Evolutionary conservation across 1,284 basidiomycete species (phyloP).

Genomic region (Pyrrhoderma noxium): DNA sequence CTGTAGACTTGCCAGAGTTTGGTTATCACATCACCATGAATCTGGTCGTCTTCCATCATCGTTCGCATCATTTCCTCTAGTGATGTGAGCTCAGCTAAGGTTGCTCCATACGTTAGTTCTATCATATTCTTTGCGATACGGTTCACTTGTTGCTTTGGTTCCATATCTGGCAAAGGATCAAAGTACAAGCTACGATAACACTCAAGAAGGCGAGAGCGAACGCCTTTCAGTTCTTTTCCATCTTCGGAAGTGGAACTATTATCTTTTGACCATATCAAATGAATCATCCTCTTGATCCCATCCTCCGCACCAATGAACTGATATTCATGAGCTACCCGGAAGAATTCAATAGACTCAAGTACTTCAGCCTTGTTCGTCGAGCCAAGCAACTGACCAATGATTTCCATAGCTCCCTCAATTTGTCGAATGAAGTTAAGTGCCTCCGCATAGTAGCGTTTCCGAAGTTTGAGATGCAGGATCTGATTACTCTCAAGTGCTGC

Average conservation of each 20-base stretch:
- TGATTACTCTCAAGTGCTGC: constrained; percentile 59
- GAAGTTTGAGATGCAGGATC: constrained; percentile 66
- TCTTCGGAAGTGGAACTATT: constrained; percentile 81
- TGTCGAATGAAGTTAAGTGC: constrained; percentile 81
- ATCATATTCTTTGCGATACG: constrained; percentile 99
- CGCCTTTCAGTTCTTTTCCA: constrained; percentile 83
- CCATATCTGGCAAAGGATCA: constrained; percentile 63
- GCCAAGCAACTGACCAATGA: constrained; percentile 73
- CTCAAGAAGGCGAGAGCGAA: constrained; percentile 83
- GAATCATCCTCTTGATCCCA: constrained; percentile 94
- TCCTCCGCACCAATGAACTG: constrained; percentile 68
- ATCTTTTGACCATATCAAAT: constrained; percentile 97
- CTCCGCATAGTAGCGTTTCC: constrained; percentile 84
- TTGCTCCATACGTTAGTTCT: constrained; percentile 87
- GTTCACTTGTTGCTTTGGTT: constrained; percentile 81
- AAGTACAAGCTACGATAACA: constrained; percentile 90
- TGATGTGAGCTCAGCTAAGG: constrained; percentile 91
- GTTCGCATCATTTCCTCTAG: constrained; percentile 94
- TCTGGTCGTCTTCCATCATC: constrained; percentile 83
- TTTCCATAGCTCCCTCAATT: constrained; percentile 74
- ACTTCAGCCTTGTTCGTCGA: constrained; percentile 93
- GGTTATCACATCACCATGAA: constrained; percentile 79
- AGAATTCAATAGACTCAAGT: constrained; percentile 93
- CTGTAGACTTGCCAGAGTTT: constrained; percentile 97
- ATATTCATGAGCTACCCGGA: constrained; percentile 81